phyloP scores from a whole-genome alignment of 306 rosid genomes.

The Elaeagnus macrophylla region DNA sequence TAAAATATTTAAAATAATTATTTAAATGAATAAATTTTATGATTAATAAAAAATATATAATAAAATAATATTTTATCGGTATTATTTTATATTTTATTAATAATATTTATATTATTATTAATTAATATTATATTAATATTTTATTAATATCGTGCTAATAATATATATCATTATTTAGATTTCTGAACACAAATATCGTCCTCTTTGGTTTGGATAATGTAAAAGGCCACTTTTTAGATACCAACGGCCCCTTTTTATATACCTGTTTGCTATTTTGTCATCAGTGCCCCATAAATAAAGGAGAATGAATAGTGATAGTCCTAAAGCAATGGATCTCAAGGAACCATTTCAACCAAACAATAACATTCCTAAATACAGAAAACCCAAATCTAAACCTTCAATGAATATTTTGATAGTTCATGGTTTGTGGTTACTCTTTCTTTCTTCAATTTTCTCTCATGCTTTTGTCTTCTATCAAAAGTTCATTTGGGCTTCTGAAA shows the following conservation, averaged over 20 bases:
- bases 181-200: too few species aligned
- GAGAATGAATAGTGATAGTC: constrained; percentile 22
- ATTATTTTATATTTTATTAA: too few species aligned
- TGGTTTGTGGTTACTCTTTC: background rate
- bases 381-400: constrained; percentile 23
- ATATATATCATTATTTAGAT: too few species aligned
- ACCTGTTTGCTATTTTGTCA: constrained; percentile 20
- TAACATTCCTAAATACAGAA: constrained; percentile 29
- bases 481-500: background rate
- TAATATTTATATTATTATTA: too few species aligned
- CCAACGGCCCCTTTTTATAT: background rate
- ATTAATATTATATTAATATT: too few species aligned
- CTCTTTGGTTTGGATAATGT: too few species aligned
- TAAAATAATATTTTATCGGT: too few species aligned
- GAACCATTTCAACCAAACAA: constrained; percentile 29
- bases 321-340: constrained; percentile 51
- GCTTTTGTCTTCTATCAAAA: constrained; percentile 10
- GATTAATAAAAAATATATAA: too few species aligned
- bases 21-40: too few species aligned
- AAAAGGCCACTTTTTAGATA: too few species aligned
- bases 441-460: constrained; percentile 12
- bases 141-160: too few species aligned
- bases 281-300: constrained; percentile 18
- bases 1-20: too few species aligned
- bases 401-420: background rate